These are phyloP conservation scores for Allantophomopsis cytisporea DNA, from an alignment of 2,329 filamentous ascomycete genomes.

Conservation along the genomic window DNA sequence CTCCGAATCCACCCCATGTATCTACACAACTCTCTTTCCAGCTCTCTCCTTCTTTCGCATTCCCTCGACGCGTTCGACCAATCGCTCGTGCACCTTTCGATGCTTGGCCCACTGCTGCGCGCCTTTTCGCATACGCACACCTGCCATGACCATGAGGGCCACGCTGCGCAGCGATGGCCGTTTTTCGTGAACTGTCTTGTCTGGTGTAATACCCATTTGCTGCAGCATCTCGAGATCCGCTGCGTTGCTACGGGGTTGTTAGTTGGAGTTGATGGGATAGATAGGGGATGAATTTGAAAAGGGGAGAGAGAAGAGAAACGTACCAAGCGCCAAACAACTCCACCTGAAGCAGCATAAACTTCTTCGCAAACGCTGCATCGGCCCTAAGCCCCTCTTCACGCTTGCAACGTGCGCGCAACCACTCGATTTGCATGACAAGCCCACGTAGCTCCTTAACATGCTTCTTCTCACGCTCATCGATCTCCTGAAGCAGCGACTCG, in stretches of 20 bases:
- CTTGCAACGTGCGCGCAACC: conserved; percentile 69
- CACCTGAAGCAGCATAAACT: conserved; percentile 65
- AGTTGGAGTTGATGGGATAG: conserved; percentile 6
- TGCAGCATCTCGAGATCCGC: conserved; percentile 77
- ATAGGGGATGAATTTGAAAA: conserved; percentile 2
- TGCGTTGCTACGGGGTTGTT: conserved; percentile 56
- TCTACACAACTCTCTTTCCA: not conserved
- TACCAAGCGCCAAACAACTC: conserved; percentile 86
- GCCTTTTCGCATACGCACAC: conserved; percentile 33
- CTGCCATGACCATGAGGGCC: conserved; percentile 31
- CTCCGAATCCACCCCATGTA: too few species aligned
- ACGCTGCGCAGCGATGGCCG: conserved; percentile 32
- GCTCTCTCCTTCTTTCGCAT: conserved; percentile 7
- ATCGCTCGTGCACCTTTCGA: conserved; percentile 26
- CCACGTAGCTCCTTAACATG: conserved; percentile 70
- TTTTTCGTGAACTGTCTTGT: conserved; percentile 26
- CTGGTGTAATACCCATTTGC: conserved; percentile 57
- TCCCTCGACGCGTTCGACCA: conserved; percentile 13
- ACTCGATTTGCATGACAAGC: conserved; percentile 79
- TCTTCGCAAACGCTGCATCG: conserved; percentile 78
- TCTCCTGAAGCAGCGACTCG: conserved; percentile 22
- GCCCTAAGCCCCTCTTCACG: conserved; percentile 70
- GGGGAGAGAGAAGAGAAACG: conserved; percentile 24
- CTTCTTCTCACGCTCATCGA: conserved; percentile 36
- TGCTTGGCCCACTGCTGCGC: conserved; percentile 33